A percentile compares a stretch with the other conserved stretches of the same genome.
phyloP scores from a whole-genome alignment of 2,329 filamentous ascomycete genomes.

The Annulohypoxylon truncatum region DNA sequence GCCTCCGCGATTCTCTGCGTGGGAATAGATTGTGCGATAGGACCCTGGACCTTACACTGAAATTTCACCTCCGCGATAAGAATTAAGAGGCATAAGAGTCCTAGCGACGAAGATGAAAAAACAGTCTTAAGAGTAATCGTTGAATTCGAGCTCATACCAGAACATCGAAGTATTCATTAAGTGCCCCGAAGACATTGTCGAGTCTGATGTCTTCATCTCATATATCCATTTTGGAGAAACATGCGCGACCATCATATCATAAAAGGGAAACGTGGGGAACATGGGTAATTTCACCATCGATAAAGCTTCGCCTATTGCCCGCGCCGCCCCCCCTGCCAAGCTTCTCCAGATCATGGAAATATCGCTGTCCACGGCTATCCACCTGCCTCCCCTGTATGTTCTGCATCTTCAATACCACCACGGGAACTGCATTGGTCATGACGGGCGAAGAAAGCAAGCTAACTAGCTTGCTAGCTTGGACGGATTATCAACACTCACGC shows the following conservation, averaged over 20 bases:
- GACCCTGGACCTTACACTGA: constrained; percentile 5
- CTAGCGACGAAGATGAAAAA: background rate
- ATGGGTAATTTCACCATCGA: constrained; percentile 34
- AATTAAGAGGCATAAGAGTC: background rate
- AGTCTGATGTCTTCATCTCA: constrained; percentile 2
- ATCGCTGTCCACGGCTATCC: constrained; percentile 21
- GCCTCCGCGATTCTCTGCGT: constrained; percentile 7
- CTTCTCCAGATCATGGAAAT: constrained; percentile 32
- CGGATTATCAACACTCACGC: constrained; percentile 33
- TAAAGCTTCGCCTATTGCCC: constrained; percentile 29
- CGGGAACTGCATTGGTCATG: constrained; percentile 40
- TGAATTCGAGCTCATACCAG: background rate
- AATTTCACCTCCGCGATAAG: constrained; percentile 1
- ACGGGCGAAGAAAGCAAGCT: constrained; percentile 13
- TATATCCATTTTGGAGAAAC: constrained; percentile 6
- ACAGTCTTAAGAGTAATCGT: background rate
- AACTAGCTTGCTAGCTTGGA: constrained; percentile 19
- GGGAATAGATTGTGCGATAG: constrained; percentile 27
- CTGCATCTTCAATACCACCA: constrained; percentile 40
- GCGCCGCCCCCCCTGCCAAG: constrained; percentile 36
- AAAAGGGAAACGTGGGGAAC: constrained; percentile 7
- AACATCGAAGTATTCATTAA: background rate
- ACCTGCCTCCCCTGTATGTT: constrained; percentile 22
- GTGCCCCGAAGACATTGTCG: background rate
- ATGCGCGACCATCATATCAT: background rate